Conservation (phyloP, 805 yeast species). For the Myxozyma melibiosi region DNA sequence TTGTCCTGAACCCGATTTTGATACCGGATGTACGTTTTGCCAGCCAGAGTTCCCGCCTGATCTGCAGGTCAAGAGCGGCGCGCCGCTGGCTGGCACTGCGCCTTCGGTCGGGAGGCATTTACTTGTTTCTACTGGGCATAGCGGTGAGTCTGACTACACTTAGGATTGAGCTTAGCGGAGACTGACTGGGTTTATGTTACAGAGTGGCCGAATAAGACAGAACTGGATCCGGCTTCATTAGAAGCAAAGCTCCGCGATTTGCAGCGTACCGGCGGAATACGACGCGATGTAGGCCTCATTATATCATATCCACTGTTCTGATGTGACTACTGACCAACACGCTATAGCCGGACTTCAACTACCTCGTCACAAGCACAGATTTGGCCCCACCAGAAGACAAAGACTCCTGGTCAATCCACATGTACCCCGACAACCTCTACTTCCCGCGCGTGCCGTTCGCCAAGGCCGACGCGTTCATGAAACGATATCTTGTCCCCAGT, state of each 20-base stretch:
- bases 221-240: slow-evolving; percentile 35
- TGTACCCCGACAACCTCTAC: slow-evolving; percentile 57
- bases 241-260: slow-evolving; percentile 15
- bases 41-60: slow-evolving; percentile 48
- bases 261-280: slow-evolving; percentile 10
- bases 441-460: slow-evolving; percentile 32
- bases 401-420: slow-evolving; percentile 42
- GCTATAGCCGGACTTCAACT: slow-evolving; percentile 25
- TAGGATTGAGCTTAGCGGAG: background rate
- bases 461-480: slow-evolving; percentile 17
- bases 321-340: background rate
- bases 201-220: slow-evolving; percentile 52
- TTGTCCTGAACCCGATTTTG: slow-evolving; percentile 56
- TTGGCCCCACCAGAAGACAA: slow-evolving; percentile 2
- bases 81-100: slow-evolving; percentile 51
- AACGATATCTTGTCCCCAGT: slow-evolving; percentile 31
- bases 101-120: slow-evolving; percentile 59
- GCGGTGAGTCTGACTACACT: slow-evolving; percentile 36
- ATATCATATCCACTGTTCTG: background rate
- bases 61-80: slow-evolving; percentile 47
- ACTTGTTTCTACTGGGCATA: slow-evolving; percentile 53
- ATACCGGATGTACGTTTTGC: slow-evolving; percentile 68
- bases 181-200: slow-evolving; percentile 11
- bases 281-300: slow-evolving; percentile 21
- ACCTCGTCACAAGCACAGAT: slow-evolving; percentile 26